These are phyloP conservation scores for Ophiocordyceps unilateralis DNA, from an alignment of 2,329 filamentous ascomycete species.

Conservation along the genomic window DNA sequence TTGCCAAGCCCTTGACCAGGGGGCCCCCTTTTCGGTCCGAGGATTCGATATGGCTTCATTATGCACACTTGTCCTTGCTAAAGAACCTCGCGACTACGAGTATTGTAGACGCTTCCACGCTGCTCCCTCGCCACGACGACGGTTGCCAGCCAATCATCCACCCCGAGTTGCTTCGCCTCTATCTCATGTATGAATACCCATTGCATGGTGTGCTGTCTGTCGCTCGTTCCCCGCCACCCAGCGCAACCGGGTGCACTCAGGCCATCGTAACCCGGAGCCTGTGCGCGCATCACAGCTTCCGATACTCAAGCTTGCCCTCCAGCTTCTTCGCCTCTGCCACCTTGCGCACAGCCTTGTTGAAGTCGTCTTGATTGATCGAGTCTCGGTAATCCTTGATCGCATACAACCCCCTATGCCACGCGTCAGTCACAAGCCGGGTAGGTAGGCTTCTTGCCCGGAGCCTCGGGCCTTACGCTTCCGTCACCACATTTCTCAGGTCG, in stretches of 20 bases:
- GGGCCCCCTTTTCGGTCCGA: too few species aligned
- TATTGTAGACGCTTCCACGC: too few species aligned
- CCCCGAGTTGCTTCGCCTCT: too few species aligned
- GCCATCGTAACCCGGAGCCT: too few species aligned
- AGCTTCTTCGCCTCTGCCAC: slow-evolving; percentile 95
- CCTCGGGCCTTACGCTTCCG: slow-evolving; percentile 67
- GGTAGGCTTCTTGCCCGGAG: not conserved
- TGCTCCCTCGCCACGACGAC: not conserved
- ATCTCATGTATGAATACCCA: not conserved
- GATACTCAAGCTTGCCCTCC: slow-evolving; percentile 94
- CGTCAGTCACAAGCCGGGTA: not conserved
- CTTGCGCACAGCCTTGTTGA: slow-evolving; percentile 98
- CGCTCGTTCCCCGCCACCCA: too few species aligned
- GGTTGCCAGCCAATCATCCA: too few species aligned
- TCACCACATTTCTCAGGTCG: slow-evolving; percentile 93
- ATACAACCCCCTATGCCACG: slow-evolving; percentile 56
- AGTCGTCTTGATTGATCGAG: slow-evolving; percentile 92
- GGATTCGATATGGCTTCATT: too few species aligned
- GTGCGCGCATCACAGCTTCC: slow-evolving; percentile 53
- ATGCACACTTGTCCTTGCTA: too few species aligned
- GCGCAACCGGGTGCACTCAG: too few species aligned
- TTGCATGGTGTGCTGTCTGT: not conserved
- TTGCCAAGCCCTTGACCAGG: not conserved
- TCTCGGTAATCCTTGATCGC: slow-evolving; percentile 98
- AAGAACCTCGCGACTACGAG: too few species aligned